These are phyloP conservation scores for Anthracocystis panici-leucophaei DNA, from an alignment of 1,284 basidiomycete species.

Conservation along the genomic window DNA sequence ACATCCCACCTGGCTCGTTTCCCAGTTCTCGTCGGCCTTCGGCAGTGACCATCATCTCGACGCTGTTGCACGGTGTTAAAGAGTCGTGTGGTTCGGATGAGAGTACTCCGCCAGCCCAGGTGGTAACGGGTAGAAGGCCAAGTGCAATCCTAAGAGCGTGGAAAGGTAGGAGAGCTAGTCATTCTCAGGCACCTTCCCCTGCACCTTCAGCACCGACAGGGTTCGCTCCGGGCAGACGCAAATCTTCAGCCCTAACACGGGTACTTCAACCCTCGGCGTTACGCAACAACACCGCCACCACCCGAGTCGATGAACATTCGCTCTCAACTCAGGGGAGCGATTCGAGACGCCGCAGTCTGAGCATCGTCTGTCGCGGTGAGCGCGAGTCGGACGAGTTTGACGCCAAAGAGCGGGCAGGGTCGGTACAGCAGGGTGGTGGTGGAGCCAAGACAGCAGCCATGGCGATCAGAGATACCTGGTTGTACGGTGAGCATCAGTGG, in stretches of 20 bases:
- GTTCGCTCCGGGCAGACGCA: slow-evolving; percentile 13
- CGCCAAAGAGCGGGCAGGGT: background rate
- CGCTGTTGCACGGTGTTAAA: slow-evolving; percentile 9
- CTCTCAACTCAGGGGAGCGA: background rate
- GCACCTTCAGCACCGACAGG: background rate
- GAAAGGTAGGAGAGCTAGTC: slow-evolving; percentile 10
- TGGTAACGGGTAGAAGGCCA: too few species aligned
- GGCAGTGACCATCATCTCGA: slow-evolving; percentile 39
- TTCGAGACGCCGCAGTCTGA: slow-evolving; percentile 19
- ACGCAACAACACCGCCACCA: background rate
- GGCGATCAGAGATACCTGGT: slow-evolving; percentile 42
- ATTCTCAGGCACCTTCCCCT: background rate
- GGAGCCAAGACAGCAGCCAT: slow-evolving; percentile 22
- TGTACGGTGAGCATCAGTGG: slow-evolving; percentile 29
- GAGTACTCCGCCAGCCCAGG: background rate
- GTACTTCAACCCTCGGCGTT: slow-evolving; percentile 13
- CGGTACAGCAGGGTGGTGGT: background rate
- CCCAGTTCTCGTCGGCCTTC: slow-evolving; percentile 19
- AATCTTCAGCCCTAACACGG: slow-evolving; percentile 11
- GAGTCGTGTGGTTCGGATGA: slow-evolving; percentile 2
- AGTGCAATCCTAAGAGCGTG: slow-evolving; percentile 24
- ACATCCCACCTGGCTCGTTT: slow-evolving; percentile 14
- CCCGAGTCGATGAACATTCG: slow-evolving; percentile 15
- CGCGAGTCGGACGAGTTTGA: slow-evolving; percentile 17
- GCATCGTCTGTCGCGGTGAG: slow-evolving; percentile 30